phyloP scores from a whole-genome alignment of 805 yeast species.

The Suhomyces canberraensis region DNA sequence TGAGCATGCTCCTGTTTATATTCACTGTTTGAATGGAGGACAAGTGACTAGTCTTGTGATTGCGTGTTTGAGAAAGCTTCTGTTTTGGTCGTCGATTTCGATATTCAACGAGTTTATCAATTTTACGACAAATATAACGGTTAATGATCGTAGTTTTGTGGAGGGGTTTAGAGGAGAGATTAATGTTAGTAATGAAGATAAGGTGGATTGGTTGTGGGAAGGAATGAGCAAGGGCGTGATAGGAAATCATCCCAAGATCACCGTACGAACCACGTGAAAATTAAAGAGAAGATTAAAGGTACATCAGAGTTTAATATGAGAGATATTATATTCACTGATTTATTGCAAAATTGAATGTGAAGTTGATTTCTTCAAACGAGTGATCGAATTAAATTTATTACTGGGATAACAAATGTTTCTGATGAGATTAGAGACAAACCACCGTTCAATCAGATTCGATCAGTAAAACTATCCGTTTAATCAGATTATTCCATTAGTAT shows the following conservation, averaged over 20 bases:
- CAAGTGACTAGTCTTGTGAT: conserved; percentile 79
- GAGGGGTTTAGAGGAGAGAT: conserved; percentile 73
- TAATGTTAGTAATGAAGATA: conserved; percentile 40
- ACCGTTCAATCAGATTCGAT: too few relatives aligned
- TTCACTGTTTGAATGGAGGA: conserved; percentile 90
- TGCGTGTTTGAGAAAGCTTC: conserved; percentile 80
- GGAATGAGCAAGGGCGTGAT: conserved; percentile 60
- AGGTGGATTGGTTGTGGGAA: conserved; percentile 64
- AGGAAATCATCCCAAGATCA: conserved; percentile 53
- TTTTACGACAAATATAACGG: conserved; percentile 72
- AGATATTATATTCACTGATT: too few relatives aligned
- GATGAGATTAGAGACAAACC: too few relatives aligned
- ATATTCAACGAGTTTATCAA: conserved; percentile 81
- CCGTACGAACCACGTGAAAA: too few relatives aligned
- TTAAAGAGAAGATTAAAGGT: too few relatives aligned
- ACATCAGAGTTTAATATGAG: too few relatives aligned
- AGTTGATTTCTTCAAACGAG: too few relatives aligned
- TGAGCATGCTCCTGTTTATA: conserved; percentile 64
- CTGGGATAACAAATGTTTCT: too few relatives aligned
- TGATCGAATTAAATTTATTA: too few relatives aligned
- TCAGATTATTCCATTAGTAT: too few relatives aligned
- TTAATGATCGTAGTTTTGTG: conserved; percentile 79
- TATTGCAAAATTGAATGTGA: too few relatives aligned
- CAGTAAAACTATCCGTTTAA: too few relatives aligned
- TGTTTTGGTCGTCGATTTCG: conserved; percentile 86